Conservation (phyloP, 2,329 filamentous ascomycete species). For the Aspergillus costaricaensis region DNA sequence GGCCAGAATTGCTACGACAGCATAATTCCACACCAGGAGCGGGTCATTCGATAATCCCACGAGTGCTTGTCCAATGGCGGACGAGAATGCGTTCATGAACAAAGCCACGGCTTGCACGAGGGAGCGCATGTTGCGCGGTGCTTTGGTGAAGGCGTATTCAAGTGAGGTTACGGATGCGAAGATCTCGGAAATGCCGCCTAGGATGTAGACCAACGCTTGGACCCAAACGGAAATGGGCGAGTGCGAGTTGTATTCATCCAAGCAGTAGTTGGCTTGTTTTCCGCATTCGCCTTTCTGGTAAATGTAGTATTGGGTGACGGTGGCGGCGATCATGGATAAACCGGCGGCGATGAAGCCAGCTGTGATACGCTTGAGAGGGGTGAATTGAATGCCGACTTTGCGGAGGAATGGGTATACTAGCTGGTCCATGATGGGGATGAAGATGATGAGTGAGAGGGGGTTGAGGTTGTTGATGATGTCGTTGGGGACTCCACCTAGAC, state of each 20-base stretch:
- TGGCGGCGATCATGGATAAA: slow-evolving; percentile 52
- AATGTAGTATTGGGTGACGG: slow-evolving; percentile 53
- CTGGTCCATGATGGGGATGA: slow-evolving; percentile 57
- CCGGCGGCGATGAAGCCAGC: slow-evolving; percentile 53
- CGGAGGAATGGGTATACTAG: slow-evolving; percentile 56
- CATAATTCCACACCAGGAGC: slow-evolving; percentile 72
- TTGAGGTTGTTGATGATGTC: slow-evolving; percentile 59
- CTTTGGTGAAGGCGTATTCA: slow-evolving; percentile 77
- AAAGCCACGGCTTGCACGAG: slow-evolving; percentile 70
- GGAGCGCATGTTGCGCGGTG: slow-evolving; percentile 77
- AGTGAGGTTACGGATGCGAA: slow-evolving; percentile 63
- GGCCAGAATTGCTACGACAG: slow-evolving; percentile 62
- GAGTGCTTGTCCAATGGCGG: slow-evolving; percentile 70
- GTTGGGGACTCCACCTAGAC: slow-evolving; percentile 56
- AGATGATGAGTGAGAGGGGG: slow-evolving; percentile 55
- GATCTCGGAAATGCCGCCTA: slow-evolving; percentile 61
- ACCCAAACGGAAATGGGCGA: slow-evolving; percentile 67
- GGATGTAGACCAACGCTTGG: slow-evolving; percentile 52
- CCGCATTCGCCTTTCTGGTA: slow-evolving; percentile 67
- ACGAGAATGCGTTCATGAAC: slow-evolving; percentile 69
- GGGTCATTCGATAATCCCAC: slow-evolving; percentile 64
- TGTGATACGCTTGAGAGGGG: slow-evolving; percentile 56
- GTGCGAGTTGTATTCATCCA: slow-evolving; percentile 43
- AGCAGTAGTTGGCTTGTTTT: slow-evolving; percentile 54
- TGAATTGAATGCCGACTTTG: slow-evolving; percentile 51